Base-by-base conservation (phyloP, 2,329 filamentous ascomycete species). In the Colletotrichum brevisporum region DNA sequence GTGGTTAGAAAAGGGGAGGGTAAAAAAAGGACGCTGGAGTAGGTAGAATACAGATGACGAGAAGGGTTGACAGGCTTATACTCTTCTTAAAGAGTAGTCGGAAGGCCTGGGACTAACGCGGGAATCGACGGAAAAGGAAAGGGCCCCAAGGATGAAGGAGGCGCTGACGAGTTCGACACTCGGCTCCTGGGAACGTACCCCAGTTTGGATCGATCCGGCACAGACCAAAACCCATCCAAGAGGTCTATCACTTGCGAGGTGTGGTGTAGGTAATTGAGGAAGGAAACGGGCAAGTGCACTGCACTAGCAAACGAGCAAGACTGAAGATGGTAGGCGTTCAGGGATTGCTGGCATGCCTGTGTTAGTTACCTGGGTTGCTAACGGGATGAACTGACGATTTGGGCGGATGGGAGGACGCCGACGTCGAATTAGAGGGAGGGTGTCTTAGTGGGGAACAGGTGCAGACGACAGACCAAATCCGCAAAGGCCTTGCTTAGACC, bases 111-210 rank as follows among this genome's bases (percentile, higher is more conserved):
- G 50, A 18, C 36, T 36, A 39, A 61, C 36, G 51, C 56, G 63
- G 36, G 6, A 51, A 27, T 31, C 51, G 62, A 69, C 67, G 67
- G 67, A 69, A 67, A 60, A 39, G 67, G 67, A 61, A 69, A 61
- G 47, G 50, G 36, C 9, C 8, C 56, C 36, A 56, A 56, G 53
- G 45, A 57, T 50, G 51, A 21, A 66, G 39, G 31, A 57, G 63
- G 67, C 55, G 39, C 63, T 41, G 31, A 61, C 43, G 56, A 55
- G 50, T 67, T 69, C 55, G 63, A 66, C 55, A 56, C 56, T 69
- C 51, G 43, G 67, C 53, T 27, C 24, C 15, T 54, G 24, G 63
- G 27, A 47, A 54, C 31, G 63, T 55, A 55, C 51, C 67, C 31
- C 31, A 55, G 56, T 45, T 56, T 67, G 26, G 39, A 61, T 60